Evolutionary conservation across 495 filamentous ascomycete genomes (phyloP).

Genomic region (Penicillium simplicissimum): DNA sequence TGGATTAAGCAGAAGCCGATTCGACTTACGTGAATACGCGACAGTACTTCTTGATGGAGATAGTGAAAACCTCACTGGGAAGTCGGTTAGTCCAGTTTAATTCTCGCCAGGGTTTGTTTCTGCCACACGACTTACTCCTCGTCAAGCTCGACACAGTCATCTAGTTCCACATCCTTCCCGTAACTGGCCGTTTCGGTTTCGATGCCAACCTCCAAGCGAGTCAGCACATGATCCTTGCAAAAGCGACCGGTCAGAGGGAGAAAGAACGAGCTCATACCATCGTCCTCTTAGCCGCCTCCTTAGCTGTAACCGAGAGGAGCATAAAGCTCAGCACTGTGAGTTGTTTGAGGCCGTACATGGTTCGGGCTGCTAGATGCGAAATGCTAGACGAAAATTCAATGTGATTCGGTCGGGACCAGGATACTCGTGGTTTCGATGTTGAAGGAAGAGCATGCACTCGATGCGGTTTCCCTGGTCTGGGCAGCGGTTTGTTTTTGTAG

Average conservation of each 20-base stretch:
- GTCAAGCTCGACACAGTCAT: conserved; percentile 28
- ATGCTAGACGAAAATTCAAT: neutral
- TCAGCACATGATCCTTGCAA: neutral
- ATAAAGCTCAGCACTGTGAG: conserved; percentile 27
- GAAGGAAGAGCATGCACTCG: neutral
- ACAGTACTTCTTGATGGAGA: conserved; percentile 27
- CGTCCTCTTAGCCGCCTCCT: conserved; percentile 16
- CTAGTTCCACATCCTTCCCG: conserved; percentile 22
- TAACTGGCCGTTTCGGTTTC: conserved; percentile 25
- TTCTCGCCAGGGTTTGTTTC: too few species aligned
- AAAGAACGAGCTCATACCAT: conserved; percentile 7
- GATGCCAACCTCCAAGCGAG: conserved; percentile 24
- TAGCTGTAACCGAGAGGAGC: conserved; percentile 25
- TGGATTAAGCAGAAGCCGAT: neutral
- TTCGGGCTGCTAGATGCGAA: conserved; percentile 4
- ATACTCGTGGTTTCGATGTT: neutral
- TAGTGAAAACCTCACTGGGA: conserved; percentile 25
- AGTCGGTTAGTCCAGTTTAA: neutral
- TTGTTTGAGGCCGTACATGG: conserved; percentile 30
- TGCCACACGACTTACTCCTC: conserved; percentile 25
- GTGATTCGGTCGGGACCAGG: neutral
- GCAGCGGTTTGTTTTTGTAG: conserved; percentile 5
- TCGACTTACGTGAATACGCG: conserved; percentile 33
- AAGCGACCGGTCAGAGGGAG: neutral
- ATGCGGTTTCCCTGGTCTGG: neutral